Evolutionary conservation across 2,329 filamentous ascomycete species (phyloP).

Genomic region (Colletotrichum liriopes): DNA sequence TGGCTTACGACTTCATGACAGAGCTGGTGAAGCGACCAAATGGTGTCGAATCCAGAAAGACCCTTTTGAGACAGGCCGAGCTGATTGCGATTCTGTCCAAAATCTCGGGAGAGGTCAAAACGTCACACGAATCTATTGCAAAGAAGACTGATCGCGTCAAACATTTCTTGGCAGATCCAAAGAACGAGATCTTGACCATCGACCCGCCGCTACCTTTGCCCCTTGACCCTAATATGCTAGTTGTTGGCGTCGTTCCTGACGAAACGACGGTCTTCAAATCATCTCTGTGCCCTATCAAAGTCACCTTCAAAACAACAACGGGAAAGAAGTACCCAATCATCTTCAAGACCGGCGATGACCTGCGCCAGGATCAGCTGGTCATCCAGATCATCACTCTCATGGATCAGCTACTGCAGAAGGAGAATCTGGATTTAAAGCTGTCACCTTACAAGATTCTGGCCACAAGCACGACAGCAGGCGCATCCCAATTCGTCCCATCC

Average conservation of each 20-base stretch:
- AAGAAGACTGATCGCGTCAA: constrained; percentile 90
- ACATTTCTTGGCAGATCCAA: constrained; percentile 86
- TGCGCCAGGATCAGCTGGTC: constrained; percentile 96
- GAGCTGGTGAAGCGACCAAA: constrained; percentile 82
- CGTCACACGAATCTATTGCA: constrained; percentile 82
- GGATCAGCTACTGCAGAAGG: constrained; percentile 95
- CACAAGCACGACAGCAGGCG: constrained; percentile 89
- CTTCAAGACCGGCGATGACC: constrained; percentile 97
- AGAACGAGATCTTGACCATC: constrained; percentile 88
- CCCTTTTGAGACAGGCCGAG: constrained; percentile 88
- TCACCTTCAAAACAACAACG: constrained; percentile 87
- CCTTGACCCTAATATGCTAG: constrained; percentile 85
- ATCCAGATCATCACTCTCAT: constrained; percentile 96
- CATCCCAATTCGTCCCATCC: constrained; percentile 93
- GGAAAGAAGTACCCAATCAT: constrained; percentile 90
- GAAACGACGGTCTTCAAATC: constrained; percentile 97
- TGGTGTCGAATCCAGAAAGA: constrained; percentile 82
- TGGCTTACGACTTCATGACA: constrained; percentile 96
- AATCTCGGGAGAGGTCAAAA: constrained; percentile 90
- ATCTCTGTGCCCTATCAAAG: constrained; percentile 89
- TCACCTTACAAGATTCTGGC: constrained; percentile 97
- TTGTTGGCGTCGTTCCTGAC: constrained; percentile 86
- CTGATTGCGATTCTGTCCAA: constrained; percentile 89
- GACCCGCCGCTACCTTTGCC: constrained; percentile 91
- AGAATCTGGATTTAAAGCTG: constrained; percentile 95